Percentiles rank a stretch among this genome's conserved stretches.
phyloP scores from a whole-genome alignment of 306 rosid genomes.

The Lathyrus tuberosus region DNA sequence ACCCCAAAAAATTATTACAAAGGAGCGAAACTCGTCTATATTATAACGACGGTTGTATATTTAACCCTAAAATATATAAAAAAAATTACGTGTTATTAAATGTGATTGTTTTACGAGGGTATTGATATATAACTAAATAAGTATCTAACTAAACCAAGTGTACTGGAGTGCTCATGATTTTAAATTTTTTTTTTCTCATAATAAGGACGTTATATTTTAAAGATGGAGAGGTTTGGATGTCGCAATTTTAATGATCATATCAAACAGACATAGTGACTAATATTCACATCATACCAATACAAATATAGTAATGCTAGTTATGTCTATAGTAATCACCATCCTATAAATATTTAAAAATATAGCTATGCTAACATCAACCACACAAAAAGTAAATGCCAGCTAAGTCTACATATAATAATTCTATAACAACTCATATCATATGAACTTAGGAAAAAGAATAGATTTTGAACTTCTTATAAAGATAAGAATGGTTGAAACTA shows the following conservation, averaged over 20 bases:
- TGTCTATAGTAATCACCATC: neutral
- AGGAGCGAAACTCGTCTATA: too few relatives aligned
- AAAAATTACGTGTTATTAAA: too few relatives aligned
- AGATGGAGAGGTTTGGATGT: neutral
- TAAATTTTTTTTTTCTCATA: too few relatives aligned
- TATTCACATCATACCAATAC: neutral
- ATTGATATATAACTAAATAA: too few relatives aligned
- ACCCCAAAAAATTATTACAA: too few relatives aligned
- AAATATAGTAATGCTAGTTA: neutral
- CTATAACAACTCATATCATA: neutral
- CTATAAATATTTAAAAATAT: neutral
- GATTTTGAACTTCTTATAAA: neutral
- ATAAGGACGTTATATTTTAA: too few relatives aligned
- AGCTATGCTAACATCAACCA: neutral
- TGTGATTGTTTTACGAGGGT: too few relatives aligned
- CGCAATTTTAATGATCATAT: neutral
- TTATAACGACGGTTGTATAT: too few relatives aligned
- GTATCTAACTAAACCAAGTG: too few relatives aligned
- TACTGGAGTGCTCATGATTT: too few relatives aligned
- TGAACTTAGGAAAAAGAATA: neutral
- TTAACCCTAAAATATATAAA: too few relatives aligned
- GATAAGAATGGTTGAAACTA: neutral
- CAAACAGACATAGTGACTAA: neutral
- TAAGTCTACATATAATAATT: conserved; percentile 1
- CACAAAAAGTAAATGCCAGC: neutral